phyloP scores from a whole-genome alignment of 441 rosid species.

The Adansonia grandidieri region DNA sequence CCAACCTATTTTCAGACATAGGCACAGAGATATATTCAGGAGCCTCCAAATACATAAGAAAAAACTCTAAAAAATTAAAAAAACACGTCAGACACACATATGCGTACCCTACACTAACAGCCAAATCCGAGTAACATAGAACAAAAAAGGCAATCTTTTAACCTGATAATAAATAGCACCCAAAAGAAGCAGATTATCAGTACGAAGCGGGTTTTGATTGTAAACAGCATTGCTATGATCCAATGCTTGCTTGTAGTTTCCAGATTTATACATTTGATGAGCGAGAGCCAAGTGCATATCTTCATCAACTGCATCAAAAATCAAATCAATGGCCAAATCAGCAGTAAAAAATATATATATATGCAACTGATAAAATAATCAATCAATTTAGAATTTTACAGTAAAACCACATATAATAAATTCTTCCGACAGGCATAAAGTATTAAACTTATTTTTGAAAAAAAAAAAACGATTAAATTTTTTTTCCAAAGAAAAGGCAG shows the following conservation, averaged over 20 bases:
- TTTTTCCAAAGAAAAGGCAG: background rate
- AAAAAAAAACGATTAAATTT: background rate
- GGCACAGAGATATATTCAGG: too few relatives aligned
- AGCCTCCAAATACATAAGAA: too few relatives aligned
- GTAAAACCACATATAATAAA: background rate
- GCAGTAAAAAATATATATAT: background rate
- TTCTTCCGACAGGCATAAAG: background rate
- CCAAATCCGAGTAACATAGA: too few relatives aligned
- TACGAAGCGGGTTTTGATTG: slow-evolving; percentile 73
- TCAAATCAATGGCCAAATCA: background rate
- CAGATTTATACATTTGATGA: slow-evolving; percentile 85
- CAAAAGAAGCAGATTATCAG: slow-evolving; percentile 96
- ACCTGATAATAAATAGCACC: slow-evolving; percentile 99
- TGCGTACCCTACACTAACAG: too few relatives aligned
- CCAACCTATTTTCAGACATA: too few relatives aligned
- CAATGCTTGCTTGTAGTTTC: slow-evolving; percentile 80
- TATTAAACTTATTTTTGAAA: background rate
- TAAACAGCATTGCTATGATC: slow-evolving; percentile 87
- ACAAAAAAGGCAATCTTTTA: slow-evolving; percentile 6
- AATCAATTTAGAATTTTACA: background rate
- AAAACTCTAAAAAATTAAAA: too few relatives aligned
- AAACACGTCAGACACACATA: too few relatives aligned
- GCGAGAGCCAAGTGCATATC: slow-evolving; percentile 74
- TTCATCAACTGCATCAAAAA: slow-evolving; percentile 67
- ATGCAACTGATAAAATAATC: background rate